Base-by-base conservation (phyloP, 345 rosid genomes). In the Bruguiera parviflora region DNA sequence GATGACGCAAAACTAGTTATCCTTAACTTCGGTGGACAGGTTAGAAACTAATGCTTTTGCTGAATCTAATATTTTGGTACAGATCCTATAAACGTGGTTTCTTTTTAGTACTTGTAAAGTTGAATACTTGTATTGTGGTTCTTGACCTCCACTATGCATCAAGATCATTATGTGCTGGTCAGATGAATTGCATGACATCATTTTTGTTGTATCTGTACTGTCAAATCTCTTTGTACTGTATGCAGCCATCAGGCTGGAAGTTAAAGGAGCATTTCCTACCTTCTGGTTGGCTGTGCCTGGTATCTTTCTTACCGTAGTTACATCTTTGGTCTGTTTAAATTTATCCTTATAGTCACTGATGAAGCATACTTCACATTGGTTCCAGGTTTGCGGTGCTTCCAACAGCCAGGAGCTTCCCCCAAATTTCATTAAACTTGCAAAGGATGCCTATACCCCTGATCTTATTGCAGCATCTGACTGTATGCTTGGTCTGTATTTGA, bases 11-110 rank as follows among this genome's bases (percentile, higher is more conserved):
- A 95, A 84, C 76, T 95, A 60, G 96, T 90, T 62, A 88, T 95
- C 70, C 93, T 95, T 75, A 95, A 95, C 75, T 95, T 95, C 71
- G 99, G 99, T 51, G 99, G 99, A 74, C 99, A 95, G 96, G 99
- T 90, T 64, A 72, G 56, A 15, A 73, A 39, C n/a, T 33, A 8
- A 60, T 24, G 39, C 21, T 5, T 58, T 18, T 47, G 20, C 29
- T 62, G 16, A 27, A 32, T 52, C 5, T 37, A 28, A 51, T 32
- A 13, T 37, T 46, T 62, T 5, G 28, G 8, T 28, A 18, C 25
- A 25, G 19, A 53, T 53, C 28, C 4, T 33, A 1, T 9, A 21
- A 27, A 24, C 1, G 13, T 53, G 21, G 58, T 24, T 53, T 53
- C 58, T 53, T 24, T 21, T 21, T 6, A 53, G 21, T 24, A 53